These are phyloP conservation scores for Escallonia rubra DNA, from an alignment of 129 eudicot genomes.

Conservation along the genomic window DNA sequence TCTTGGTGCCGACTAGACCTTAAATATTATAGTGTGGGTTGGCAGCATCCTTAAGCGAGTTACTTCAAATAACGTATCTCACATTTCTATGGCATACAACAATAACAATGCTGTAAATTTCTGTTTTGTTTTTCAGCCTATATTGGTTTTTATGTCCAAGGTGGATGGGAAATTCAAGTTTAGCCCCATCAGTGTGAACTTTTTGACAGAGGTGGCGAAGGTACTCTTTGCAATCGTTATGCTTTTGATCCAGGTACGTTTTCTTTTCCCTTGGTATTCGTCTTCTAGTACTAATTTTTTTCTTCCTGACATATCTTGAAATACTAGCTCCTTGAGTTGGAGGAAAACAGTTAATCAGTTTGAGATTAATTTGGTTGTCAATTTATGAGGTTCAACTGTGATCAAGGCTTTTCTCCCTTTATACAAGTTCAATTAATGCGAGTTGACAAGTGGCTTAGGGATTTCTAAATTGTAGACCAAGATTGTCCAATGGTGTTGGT, in stretches of 20 bases:
- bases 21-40: too few species aligned
- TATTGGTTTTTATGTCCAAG: conserved; percentile 96
- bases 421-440: neutral
- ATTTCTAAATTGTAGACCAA: too few species aligned
- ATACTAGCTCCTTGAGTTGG: neutral
- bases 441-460: neutral
- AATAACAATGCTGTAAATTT: conserved; percentile 7
- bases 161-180: conserved; percentile 98
- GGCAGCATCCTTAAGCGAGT: too few species aligned
- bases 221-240: conserved; percentile 88
- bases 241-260: conserved; percentile 87
- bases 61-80: too few species aligned
- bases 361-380: neutral
- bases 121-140: conserved; percentile 59
- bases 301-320: neutral
- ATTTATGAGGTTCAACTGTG: neutral
- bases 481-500: neutral
- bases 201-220: conserved; percentile 83
- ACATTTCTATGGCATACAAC: too few species aligned
- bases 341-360: neutral
- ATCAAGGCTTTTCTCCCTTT: neutral
- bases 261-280: neutral
- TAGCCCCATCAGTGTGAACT: conserved; percentile 98
- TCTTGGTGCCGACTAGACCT: too few species aligned
- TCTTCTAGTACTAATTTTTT: neutral